Evolutionary conservation across 2,329 filamentous ascomycete species (phyloP), one percentile per base, ranked within the genome.

Genomic region (Xylaria sp.): DNA sequence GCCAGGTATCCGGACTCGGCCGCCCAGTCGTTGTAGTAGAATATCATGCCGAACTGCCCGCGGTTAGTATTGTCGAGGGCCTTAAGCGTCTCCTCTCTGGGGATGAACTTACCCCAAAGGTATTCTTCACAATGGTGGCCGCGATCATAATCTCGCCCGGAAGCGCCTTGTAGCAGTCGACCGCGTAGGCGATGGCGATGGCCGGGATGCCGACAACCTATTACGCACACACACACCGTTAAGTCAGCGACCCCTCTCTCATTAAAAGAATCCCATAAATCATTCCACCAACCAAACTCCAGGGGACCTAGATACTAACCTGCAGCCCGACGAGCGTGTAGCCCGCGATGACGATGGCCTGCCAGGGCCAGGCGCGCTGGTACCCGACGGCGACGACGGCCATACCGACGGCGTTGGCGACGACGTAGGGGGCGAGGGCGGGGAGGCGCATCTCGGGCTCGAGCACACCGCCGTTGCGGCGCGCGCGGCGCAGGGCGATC

Each of bases 41-140:
- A 69, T 7, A 68, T 63, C 65, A 70, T 68, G 1, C 64, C 67
- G 43, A 71, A 69, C 69, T 69, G 26, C 18, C 39, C 39, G 8
- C 18, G 16, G 44, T 44, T 13, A 38, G 26, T 5, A 42, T 34
- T 34, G 5, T n/a, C n/a, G n/a, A n/a, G n/a, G n/a, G 4, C 4
- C 11, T 34, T 9, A 11, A 7, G 11, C 29, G 16, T 34, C 11
- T 4, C 8, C 5, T 13, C 3, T 13, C 29, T 3, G 11, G 17
- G 13, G 16, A 21, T 17, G 16, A 1, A 69, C 64, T 61, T 53
- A 71, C 67, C 1, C 84, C 68, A 47, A 69, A 68, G 1, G 68
- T 66, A 54, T 87, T 87, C 72, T 87, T 87, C 60, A 85, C 83
- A 39, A 87, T 81, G 0, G 84, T 87, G 55, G 85, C 80, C 2